Evolutionary conservation across 2,329 filamentous ascomycete genomes (phyloP).

Genomic region (Emmonsiellopsis sp.): DNA sequence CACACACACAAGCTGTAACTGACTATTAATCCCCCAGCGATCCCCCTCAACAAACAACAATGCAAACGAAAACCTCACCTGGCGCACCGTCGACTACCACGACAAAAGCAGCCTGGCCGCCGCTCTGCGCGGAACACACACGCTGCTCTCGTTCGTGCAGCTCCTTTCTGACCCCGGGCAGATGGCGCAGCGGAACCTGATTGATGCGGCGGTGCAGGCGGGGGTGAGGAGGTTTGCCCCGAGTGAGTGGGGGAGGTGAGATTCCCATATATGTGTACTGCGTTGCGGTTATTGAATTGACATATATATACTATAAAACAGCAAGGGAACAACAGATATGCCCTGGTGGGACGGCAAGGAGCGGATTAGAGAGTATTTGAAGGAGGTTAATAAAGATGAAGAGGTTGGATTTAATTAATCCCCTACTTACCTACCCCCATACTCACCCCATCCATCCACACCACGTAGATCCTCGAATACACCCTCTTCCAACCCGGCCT

Average conservation of each 20-base stretch:
- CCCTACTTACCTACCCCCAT: background rate
- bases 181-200: constrained; percentile 25
- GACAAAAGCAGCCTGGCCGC: constrained; percentile 28
- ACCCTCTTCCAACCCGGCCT: constrained; percentile 47
- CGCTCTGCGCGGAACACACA: constrained; percentile 40
- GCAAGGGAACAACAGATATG: constrained; percentile 27
- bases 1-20: constrained; percentile 9
- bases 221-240: constrained; percentile 33
- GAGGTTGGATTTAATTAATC: constrained; percentile 22
- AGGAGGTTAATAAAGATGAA: constrained; percentile 40
- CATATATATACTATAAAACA: constrained; percentile 4
- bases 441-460: background rate
- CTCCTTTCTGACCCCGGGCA: constrained; percentile 10
- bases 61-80: constrained; percentile 14
- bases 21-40: constrained; percentile 6
- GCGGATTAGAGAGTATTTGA: constrained; percentile 40
- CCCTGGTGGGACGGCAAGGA: constrained; percentile 44
- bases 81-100: constrained; percentile 38
- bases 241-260: constrained; percentile 22
- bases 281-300: no score
- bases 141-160: constrained; percentile 44
- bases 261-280: no score
- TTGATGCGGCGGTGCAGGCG: constrained; percentile 29
- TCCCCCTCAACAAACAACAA: no score
- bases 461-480: constrained; percentile 45